Evolutionary conservation across 169 alveolate species (phyloP).

Genomic region (Plasmodium coatneyi): DNA sequence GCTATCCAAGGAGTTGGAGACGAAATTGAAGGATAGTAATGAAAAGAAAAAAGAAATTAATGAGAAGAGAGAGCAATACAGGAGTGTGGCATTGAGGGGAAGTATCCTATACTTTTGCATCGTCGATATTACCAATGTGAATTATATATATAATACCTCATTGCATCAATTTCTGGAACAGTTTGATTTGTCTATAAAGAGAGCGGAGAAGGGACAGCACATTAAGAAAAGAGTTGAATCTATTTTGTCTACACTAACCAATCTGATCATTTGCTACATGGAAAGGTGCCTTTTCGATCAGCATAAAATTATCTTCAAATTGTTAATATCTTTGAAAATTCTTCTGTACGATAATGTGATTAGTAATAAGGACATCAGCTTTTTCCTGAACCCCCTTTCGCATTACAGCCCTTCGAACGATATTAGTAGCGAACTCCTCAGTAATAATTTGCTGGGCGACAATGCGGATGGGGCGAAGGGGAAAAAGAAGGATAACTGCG

Average conservation of each 20-base stretch:
- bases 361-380: constrained; percentile 90
- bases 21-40: constrained; percentile 89
- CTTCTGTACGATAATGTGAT: constrained; percentile 91
- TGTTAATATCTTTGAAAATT: constrained; percentile 94
- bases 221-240: constrained; percentile 93
- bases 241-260: constrained; percentile 16
- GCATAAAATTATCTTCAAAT: constrained; percentile 95
- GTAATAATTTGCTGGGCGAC: constrained; percentile 40
- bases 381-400: constrained; percentile 88
- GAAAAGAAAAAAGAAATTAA: constrained; percentile 90
- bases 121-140: constrained; percentile 93
- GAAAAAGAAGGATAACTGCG: neutral
- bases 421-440: constrained; percentile 20
- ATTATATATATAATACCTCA: constrained; percentile 97
- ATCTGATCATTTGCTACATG: constrained; percentile 92
- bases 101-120: constrained; percentile 94
- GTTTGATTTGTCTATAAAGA: constrained; percentile 93
- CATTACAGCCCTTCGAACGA: constrained; percentile 68
- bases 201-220: constrained; percentile 94
- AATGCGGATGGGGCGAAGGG: constrained; percentile 2
- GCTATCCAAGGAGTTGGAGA: constrained; percentile 93
- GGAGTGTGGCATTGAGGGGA: constrained; percentile 97
- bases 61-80: constrained; percentile 96
- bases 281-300: constrained; percentile 97
- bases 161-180: constrained; percentile 95